A percentile compares a stretch with the other conserved stretches of the same genome.
phyloP scores from a whole-genome alignment of 345 rosid species.

The Dipteronia dyeriana region DNA sequence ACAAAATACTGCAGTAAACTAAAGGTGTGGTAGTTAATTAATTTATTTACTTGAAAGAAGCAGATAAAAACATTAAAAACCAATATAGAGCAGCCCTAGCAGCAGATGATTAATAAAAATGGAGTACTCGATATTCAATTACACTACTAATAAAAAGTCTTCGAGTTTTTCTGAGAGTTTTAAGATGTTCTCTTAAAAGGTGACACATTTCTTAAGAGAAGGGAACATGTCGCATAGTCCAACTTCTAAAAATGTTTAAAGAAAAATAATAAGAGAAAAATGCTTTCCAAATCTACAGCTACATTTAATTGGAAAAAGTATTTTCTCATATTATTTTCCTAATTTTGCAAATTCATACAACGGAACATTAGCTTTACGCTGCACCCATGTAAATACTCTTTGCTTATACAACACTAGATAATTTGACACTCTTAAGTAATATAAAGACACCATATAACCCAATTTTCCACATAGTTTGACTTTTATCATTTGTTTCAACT shows the following conservation, averaged over 20 bases:
- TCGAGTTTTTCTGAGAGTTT: background rate
- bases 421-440: background rate
- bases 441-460: background rate
- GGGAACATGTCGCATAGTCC: background rate
- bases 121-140: background rate
- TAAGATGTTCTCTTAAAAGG: background rate
- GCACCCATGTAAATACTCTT: background rate
- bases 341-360: background rate
- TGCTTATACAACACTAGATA: too few species aligned
- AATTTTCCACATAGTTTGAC: background rate
- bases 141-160: background rate
- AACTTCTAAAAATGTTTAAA: background rate
- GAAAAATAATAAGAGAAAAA: too few species aligned
- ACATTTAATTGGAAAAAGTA: background rate
- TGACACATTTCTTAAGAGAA: background rate
- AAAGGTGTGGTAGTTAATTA: background rate
- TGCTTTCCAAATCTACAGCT: background rate
- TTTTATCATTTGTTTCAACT: background rate
- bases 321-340: background rate
- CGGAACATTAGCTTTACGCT: too few species aligned
- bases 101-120: background rate
- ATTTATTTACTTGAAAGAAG: too few species aligned
- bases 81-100: background rate
- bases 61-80: too few species aligned
- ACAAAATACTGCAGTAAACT: slow-evolving; percentile 50